Evolutionary conservation across 768 basidiomycete species (phyloP), one percentile per base, ranked within the genome.

Genomic region (Boletus coccyginus): DNA sequence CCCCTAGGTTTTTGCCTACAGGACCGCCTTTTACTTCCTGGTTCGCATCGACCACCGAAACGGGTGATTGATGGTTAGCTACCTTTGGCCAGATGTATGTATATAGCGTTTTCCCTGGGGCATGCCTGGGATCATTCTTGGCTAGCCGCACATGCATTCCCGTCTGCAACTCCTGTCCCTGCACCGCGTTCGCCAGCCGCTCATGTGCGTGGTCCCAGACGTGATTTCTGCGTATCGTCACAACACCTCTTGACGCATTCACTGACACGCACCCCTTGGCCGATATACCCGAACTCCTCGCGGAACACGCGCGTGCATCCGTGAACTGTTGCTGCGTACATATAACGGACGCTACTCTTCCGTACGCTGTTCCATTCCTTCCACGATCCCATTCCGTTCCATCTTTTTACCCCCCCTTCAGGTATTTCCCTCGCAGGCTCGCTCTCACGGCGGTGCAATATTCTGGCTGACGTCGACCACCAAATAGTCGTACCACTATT

Each of bases 261-360:
- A 55, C 40, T 40, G 33, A 36, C 63, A 64, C 57, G 56, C 56
- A 35, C 40, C 35, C 48, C 24, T 29, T 43, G 31, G 19, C 57
- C 41, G 51, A 57, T 66, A 42, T 38, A 41, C 54, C 55, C 47
- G 50, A 40, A 29, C 47, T 53, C 66, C 50, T 61, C 39, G 42
- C 39, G 48, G 50, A 61, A 61, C 55, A 59, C 58, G 53, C 60
- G 45, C 46, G 21, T 60, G 51, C 46, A 35, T 48, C 46, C 29
- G 46, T 56, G 31, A 44, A 44, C 27, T 32, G 36, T 44, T 46
- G 40, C 43, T 69, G 53, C 53, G 21, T 50, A 47, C 66, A 66
- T 67, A 69, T 67, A 67, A 61, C 52, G 42, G 57, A 59, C 41
- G 43, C 40, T 50, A 21, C 50, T 47, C 51, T 38, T 42, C 50